phyloP scores from a whole-genome alignment of 106 monocot species.

The Alisma plantagoaquatica region DNA sequence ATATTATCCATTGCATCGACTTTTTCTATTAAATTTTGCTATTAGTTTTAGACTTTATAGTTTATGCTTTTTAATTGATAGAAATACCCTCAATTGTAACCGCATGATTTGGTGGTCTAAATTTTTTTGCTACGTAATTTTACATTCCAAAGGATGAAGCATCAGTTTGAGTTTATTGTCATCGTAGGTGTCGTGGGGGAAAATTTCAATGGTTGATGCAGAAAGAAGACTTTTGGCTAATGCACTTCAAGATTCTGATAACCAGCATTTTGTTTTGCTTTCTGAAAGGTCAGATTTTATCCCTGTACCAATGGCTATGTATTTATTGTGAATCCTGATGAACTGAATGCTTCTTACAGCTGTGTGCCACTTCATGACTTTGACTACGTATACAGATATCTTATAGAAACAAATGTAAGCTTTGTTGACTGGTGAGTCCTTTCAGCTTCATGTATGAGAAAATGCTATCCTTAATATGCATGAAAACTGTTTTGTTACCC shows the following conservation, averaged over 20 bases:
- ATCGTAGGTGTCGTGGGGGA: conserved; percentile 70
- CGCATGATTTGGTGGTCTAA: too few relatives aligned
- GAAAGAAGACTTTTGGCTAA: conserved; percentile 84
- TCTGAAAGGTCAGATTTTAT: conserved; percentile 73
- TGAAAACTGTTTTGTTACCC: too few relatives aligned
- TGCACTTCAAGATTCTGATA: conserved; percentile 80
- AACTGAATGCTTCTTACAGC: conserved; percentile 25
- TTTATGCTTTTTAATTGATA: too few relatives aligned
- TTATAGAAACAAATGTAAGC: conserved; percentile 87
- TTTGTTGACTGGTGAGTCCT: conserved; percentile 80
- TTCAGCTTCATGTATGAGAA: not conserved
- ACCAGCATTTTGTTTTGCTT: conserved; percentile 93
- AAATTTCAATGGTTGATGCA: conserved; percentile 93
- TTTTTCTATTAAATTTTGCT: not conserved
- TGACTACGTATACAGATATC: conserved; percentile 80
- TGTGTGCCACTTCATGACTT: conserved; percentile 90
- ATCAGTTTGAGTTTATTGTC: too few relatives aligned
- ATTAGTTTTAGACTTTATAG: not conserved
- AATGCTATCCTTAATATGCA: not conserved
- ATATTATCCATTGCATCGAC: not conserved
- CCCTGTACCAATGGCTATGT: not conserved
- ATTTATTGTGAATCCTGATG: not conserved
- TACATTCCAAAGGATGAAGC: too few relatives aligned
- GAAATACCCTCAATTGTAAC: too few relatives aligned
- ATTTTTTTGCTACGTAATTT: too few relatives aligned